A percentile compares a stretch with the other conserved stretches of the same genome.
phyloP scores from a whole-genome alignment of 257 asterid species.

The Nicotiana tabacum region DNA sequence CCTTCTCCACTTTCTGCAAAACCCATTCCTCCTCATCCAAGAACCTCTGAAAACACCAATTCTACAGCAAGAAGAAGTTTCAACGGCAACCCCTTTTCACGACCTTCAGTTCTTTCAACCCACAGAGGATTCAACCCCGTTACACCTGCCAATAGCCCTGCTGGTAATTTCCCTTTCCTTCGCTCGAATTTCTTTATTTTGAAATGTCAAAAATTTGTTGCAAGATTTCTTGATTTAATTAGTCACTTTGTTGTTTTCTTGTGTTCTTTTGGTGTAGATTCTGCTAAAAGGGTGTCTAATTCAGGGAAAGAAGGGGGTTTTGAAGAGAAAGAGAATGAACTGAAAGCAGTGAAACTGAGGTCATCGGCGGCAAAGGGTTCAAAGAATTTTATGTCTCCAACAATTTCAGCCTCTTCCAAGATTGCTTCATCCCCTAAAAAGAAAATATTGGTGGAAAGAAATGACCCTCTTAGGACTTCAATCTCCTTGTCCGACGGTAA shows the following conservation, averaged over 20 bases:
- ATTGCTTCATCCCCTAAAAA: conserved; percentile 77
- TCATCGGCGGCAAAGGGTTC: conserved; percentile 55
- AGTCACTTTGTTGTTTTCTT: not conserved
- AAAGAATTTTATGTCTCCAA: conserved; percentile 85
- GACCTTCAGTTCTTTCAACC: conserved; percentile 51
- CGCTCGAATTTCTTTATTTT: conserved; percentile 8
- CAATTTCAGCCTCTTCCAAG: conserved; percentile 92
- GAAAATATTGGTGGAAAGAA: conserved; percentile 77
- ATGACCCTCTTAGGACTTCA: conserved; percentile 70
- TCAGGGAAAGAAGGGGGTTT: conserved; percentile 23
- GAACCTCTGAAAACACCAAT: conserved; percentile 34
- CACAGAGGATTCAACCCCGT: conserved; percentile 46
- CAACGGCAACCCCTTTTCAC: conserved; percentile 30
- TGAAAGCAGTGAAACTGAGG: conserved; percentile 34
- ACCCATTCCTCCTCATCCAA: conserved; percentile 32
- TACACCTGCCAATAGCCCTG: conserved; percentile 82
- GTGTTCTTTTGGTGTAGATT: conserved; percentile 29
- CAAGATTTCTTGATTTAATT: not conserved
- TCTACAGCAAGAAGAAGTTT: conserved; percentile 55
- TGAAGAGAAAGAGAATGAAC: conserved; percentile 77
- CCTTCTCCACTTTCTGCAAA: conserved; percentile 62
- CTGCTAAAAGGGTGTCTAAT: conserved; percentile 35
- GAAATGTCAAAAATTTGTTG: not conserved
- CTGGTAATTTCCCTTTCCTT: conserved; percentile 37
- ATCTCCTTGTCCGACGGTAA: conserved; percentile 66